Evolutionary conservation across 2,329 filamentous ascomycete genomes (phyloP), one percentile per base, ranked within the genome.

Genomic region (Paecilomyces dactylethromorphus): DNA sequence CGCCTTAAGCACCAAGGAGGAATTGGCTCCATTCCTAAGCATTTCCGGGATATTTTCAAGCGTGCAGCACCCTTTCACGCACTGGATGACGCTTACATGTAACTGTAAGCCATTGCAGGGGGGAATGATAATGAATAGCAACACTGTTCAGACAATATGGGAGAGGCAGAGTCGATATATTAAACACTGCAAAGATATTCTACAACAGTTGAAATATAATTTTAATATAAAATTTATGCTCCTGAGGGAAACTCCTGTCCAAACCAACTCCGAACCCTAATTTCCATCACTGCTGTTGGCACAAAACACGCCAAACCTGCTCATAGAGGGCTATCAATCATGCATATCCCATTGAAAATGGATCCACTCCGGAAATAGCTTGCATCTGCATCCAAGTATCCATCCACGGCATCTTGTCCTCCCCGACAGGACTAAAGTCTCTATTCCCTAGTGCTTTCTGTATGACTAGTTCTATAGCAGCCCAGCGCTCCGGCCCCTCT

Each of bases 341-440:
- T 53, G 56, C 56, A 12, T 26, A 33, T 6, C 56, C 56, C 18
- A 53, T 52, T 3, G 56, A 57, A 18, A 57, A 57, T 12, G 56
- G 56, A 35, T 57, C 56, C 21, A 57, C 49, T 1, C 31, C 56
- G 2, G 52, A 53, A 35, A 35, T 51, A 29, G 50, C 45, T 39
- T 57, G 56, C n/a, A 57, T 57, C 24, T 57, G 45, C 50, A 57
- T 45, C 56, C 56, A 57, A 13, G 53, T 56, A 54, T 58, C 54
- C 21, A 53, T 56, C 59, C 59, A 60, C 29, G 59, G 56, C 18
- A 53, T 56, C 26, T 57, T 56, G 26, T 60, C 59, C 32, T 54
- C 51, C 13, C 24, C 21, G 12, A 24, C 49, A n/a, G 50, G 33
- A 15, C 54, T 52, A 32, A 52, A 31, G 15, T 55, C 53, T 22